These are phyloP conservation scores for Anastatica hierochuntica DNA, from an alignment of 345 rosid genomes.

Conservation along the genomic window DNA sequence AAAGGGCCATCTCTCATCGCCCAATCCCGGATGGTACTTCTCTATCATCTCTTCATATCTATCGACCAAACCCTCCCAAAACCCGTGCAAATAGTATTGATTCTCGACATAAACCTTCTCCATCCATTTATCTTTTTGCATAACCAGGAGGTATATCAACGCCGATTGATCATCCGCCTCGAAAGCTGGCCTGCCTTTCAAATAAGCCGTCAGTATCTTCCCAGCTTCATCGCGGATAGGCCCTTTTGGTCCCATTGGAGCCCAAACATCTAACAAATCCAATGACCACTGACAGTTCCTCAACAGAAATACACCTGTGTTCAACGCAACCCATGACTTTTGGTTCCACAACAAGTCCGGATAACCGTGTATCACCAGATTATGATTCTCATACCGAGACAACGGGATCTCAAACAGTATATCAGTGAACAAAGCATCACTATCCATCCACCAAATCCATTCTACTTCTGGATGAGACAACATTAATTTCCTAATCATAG, in stretches of 20 bases:
- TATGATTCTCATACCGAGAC: conserved; percentile 46
- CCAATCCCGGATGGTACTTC: conserved; percentile 87
- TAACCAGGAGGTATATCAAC: conserved; percentile 69
- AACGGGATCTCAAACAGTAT: conserved; percentile 78
- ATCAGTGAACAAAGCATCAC: conserved; percentile 96
- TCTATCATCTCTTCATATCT: conserved; percentile 87
- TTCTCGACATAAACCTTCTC: conserved; percentile 79
- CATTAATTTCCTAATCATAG: conserved; percentile 82
- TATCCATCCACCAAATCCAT: conserved; percentile 99
- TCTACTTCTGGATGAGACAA: conserved; percentile 88
- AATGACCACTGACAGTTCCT: conserved; percentile 94
- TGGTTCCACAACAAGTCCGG: conserved; percentile 71
- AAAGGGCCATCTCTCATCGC: conserved; percentile 98
- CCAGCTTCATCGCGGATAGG: conserved; percentile 71
- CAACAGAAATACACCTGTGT: conserved; percentile 75
- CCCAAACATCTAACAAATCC: conserved; percentile 92
- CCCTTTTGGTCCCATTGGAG: conserved; percentile 95
- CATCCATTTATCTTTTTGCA: conserved; percentile 78
- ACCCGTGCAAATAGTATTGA: conserved; percentile 83
- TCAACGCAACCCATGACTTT: conserved; percentile 93
- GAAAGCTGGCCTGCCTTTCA: conserved; percentile 81
- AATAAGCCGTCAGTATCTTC: conserved; percentile 68
- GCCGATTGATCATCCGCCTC: no score
- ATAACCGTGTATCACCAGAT: conserved; percentile 87
- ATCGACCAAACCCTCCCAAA: conserved; percentile 88